Percentiles rank a stretch among this genome's conserved stretches.
phyloP scores from a whole-genome alignment of 805 yeast genomes.

The Candida cerambycidarum region DNA sequence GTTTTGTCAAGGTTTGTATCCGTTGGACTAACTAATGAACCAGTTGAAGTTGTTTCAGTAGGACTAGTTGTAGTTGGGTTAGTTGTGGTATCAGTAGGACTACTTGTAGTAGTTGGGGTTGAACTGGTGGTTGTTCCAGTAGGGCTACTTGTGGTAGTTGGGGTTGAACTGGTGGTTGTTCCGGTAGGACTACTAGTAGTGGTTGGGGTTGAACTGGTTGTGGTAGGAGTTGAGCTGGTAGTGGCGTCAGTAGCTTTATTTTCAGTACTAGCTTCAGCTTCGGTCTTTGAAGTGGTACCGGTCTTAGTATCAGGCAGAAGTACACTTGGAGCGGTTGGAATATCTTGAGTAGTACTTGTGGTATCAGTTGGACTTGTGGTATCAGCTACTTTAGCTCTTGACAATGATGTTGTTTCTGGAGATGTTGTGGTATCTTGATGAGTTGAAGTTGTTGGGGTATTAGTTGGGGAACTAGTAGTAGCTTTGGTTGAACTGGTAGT shows the following conservation, averaged over 20 bases:
- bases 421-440: not conserved
- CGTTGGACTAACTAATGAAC: slow-evolving; percentile 3
- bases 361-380: slow-evolving; percentile 2
- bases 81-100: not conserved
- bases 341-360: not conserved
- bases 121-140: slow-evolving; percentile 1
- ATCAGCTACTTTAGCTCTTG: not conserved
- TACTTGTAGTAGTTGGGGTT: slow-evolving; percentile 3
- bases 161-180: slow-evolving; percentile 3
- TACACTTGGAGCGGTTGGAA: slow-evolving; percentile 1
- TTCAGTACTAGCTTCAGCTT: not conserved
- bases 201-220: slow-evolving; percentile 4
- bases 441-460: not conserved
- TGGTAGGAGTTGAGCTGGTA: slow-evolving; percentile 1
- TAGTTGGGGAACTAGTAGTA: not conserved
- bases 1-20: not conserved
- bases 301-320: not conserved
- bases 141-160: not conserved
- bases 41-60: slow-evolving; percentile 2
- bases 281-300: not conserved
- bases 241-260: not conserved
- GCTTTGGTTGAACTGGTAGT: slow-evolving; percentile 2
- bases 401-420: not conserved
- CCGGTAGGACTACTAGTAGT: not conserved
- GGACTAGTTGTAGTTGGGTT: not conserved